Percentiles rank a stretch among this genome's conserved stretches.
phyloP scores from a whole-genome alignment of 495 filamentous ascomycete genomes.

The Poronia punctata region DNA sequence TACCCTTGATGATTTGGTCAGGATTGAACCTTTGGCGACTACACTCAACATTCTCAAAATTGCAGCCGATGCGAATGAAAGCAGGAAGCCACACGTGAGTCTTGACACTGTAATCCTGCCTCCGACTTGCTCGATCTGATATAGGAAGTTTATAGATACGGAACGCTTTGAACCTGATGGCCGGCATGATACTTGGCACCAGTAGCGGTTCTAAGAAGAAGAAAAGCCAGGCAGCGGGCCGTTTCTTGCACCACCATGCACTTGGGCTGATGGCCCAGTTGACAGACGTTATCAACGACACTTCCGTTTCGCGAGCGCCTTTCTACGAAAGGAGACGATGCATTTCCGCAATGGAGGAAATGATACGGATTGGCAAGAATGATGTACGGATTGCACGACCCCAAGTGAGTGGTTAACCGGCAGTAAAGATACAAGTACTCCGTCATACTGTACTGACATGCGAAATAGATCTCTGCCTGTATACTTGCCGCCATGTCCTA shows the following conservation, averaged over 20 bases:
- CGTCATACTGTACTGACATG: conserved; percentile 5
- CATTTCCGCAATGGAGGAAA: conserved; percentile 76
- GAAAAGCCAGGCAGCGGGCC: conserved; percentile 54
- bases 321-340: conserved; percentile 65
- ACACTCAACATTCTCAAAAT: conserved; percentile 80
- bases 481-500: conserved; percentile 74
- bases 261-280: conserved; percentile 83
- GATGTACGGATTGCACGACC: conserved; percentile 73
- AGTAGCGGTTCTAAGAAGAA: conserved; percentile 37
- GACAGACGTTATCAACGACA: conserved; percentile 73
- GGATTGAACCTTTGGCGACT: conserved; percentile 65
- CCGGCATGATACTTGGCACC: conserved; percentile 53
- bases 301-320: conserved; percentile 44
- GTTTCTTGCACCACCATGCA: conserved; percentile 80
- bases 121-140: conserved; percentile 1
- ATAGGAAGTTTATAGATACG: conserved; percentile 37
- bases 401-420: conserved; percentile 60
- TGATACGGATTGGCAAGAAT: conserved; percentile 66
- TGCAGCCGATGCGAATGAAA: conserved; percentile 60
- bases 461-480: conserved; percentile 69
- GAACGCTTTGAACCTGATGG: conserved; percentile 60
- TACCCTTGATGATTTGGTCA: conserved; percentile 61
- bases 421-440: no score
- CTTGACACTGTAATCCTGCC: neutral
- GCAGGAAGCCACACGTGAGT: conserved; percentile 45